A percentile compares a stretch with the other conserved stretches of the same genome.
Conservation (phyloP, 2,329 filamentous ascomycete species). For the Ophiosphaerella herpotricha region DNA sequence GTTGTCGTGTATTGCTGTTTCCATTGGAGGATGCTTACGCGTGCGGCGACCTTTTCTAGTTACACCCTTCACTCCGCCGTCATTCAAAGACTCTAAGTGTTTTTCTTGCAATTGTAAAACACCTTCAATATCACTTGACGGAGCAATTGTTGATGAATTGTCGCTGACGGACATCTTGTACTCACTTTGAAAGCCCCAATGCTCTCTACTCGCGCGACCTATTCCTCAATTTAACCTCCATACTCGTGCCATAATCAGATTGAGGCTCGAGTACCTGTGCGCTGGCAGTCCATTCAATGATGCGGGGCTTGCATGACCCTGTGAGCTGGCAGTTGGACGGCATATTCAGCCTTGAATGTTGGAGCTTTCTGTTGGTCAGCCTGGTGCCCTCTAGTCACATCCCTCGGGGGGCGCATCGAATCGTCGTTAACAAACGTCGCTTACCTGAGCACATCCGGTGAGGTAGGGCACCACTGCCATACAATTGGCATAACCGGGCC, state of each 20-base stretch:
- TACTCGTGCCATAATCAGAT: neutral
- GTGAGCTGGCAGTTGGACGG: slow-evolving; percentile 28
- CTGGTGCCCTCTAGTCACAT: slow-evolving; percentile 12
- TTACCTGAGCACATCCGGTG: slow-evolving; percentile 1
- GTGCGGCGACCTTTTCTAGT: neutral
- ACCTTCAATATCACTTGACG: slow-evolving; percentile 9
- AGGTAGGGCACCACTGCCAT: neutral
- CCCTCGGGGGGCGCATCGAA: neutral
- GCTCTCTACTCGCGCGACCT: neutral
- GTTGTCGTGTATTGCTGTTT: neutral
- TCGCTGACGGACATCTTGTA: slow-evolving; percentile 21
- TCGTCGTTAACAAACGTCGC: neutral
- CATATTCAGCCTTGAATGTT: slow-evolving; percentile 26
- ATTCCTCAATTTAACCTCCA: slow-evolving; percentile 3
- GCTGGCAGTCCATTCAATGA: slow-evolving; percentile 15
- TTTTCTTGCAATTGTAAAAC: slow-evolving; percentile 6
- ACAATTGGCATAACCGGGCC: neutral
- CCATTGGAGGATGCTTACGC: neutral
- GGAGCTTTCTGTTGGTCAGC: slow-evolving; percentile 26
- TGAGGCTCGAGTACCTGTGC: slow-evolving; percentile 28
- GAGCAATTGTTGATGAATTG: slow-evolving; percentile 10
- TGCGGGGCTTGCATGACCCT: slow-evolving; percentile 22
- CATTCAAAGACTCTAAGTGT: neutral
- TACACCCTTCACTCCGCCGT: neutral
- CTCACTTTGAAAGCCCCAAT: neutral